Evolutionary conservation across 768 basidiomycete genomes (phyloP), one percentile per base, ranked within the genome.

Genomic region (Suillus spraguei): DNA sequence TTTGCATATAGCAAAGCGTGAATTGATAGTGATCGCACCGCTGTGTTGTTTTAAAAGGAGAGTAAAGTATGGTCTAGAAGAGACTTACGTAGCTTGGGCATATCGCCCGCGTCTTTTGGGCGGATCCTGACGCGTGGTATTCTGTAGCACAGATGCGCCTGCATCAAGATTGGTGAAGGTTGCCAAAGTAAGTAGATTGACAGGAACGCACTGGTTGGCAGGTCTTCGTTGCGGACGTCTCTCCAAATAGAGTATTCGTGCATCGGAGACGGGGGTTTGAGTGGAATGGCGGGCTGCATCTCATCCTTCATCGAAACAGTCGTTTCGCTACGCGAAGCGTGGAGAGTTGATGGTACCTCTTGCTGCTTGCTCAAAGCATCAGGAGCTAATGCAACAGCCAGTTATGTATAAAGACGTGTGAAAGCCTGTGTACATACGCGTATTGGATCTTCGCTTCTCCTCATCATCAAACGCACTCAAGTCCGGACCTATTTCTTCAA

Each of bases 1-100:
- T 4, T 87, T 84, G 66, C 91, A 81, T 59, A 96, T 89, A 61
- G 84, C 83, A 71, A 85, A 95, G 10, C 78, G 72, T 7, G 85
- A 80, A 66, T 89, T 91, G 68, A 91, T 87, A 3, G 86, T 84
- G 33, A 72, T 74, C 11, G 76, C 75, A 36, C 62, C 70, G 16
- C 54, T 24, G 24, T 24, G 22, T 17, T 47, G 60, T 5, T 38
- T 52, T 9, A 52, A 52, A 36, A 63, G 47, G 65, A 16, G 28
- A 14, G 8, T 24, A 32, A 47, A 50, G 60, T 41, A 38, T 47
- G 28, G 50, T n/a, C 42, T 5, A 24, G 47, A 32, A 39, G 44
- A 39, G 39, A 69, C 80, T 35, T 68, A 82, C 80, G 67, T 66
- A 50, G 67, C 68, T 66, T 81, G 81, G 3, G 80, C 83, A 60